Percentiles rank a stretch among this genome's conserved stretches.
phyloP scores from a whole-genome alignment of 2,329 filamentous ascomycete genomes.

The Apiospora aurea region DNA sequence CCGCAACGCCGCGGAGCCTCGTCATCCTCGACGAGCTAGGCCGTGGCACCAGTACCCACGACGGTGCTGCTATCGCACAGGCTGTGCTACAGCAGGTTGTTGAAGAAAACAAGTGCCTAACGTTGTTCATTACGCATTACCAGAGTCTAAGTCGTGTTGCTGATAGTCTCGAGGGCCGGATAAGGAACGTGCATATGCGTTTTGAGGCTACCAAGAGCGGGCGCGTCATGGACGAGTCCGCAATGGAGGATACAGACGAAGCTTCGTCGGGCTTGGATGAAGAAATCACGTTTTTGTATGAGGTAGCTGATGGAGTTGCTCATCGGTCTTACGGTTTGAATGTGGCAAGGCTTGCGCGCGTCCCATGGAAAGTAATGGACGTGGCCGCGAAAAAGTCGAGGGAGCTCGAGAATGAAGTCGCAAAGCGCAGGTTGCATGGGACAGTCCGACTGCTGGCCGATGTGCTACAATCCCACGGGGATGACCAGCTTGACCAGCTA shows the following conservation, averaged over 20 bases:
- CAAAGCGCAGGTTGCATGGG: slow-evolving; percentile 64
- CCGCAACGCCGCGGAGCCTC: slow-evolving; percentile 82
- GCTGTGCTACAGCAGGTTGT: slow-evolving; percentile 89
- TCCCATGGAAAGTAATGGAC: slow-evolving; percentile 80
- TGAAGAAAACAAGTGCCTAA: slow-evolving; percentile 75
- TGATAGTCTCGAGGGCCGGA: slow-evolving; percentile 67
- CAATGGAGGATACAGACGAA: slow-evolving; percentile 33
- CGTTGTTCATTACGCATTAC: slow-evolving; percentile 97
- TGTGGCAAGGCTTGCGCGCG: slow-evolving; percentile 83
- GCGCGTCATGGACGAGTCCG: slow-evolving; percentile 21
- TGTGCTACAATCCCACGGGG: slow-evolving; percentile 44
- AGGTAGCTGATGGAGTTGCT: slow-evolving; percentile 88
- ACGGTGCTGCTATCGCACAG: slow-evolving; percentile 94
- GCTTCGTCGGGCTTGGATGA: slow-evolving; percentile 61
- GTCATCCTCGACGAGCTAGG: slow-evolving; percentile 96
- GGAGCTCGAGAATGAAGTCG: slow-evolving; percentile 79
- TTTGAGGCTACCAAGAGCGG: slow-evolving; percentile 62
- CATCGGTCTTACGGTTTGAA: slow-evolving; percentile 95
- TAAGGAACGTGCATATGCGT: slow-evolving; percentile 93
- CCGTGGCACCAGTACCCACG: slow-evolving; percentile 91
- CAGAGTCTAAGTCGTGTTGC: slow-evolving; percentile 80
- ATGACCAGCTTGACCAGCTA: slow-evolving; percentile 59
- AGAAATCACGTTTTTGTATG: slow-evolving; percentile 93
- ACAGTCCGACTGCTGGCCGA: slow-evolving; percentile 51
- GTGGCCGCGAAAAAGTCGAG: slow-evolving; percentile 80